Conservation (phyloP, 805 yeast species). For the Ascoidea asiatica region DNA sequence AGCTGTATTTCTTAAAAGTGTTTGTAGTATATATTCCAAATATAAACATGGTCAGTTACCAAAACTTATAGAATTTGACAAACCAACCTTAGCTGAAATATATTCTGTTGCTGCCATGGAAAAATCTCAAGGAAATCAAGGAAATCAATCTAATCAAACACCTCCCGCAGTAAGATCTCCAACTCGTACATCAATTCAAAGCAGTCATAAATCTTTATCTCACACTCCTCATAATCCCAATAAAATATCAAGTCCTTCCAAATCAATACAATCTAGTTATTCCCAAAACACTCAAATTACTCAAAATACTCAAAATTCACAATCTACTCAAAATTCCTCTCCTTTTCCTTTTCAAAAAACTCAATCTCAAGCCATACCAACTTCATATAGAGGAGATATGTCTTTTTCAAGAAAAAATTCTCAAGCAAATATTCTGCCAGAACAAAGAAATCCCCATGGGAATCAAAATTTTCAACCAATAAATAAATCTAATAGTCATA, state of each 20-base stretch:
- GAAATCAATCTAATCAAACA: conserved; percentile 3
- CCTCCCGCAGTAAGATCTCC: too few relatives aligned
- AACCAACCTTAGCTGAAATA: conserved; percentile 17
- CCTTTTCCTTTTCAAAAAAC: too few relatives aligned
- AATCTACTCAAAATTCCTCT: too few relatives aligned
- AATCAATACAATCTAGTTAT: conserved; percentile 1
- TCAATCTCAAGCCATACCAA: neutral
- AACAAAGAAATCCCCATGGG: neutral
- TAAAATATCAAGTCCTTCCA: neutral
- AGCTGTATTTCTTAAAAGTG: conserved; percentile 38
- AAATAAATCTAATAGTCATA: neutral
- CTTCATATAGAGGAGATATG: too few relatives aligned
- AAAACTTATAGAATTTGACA: conserved; percentile 36
- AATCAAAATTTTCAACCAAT: neutral
- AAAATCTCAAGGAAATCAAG: conserved; percentile 6
- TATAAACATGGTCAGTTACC: conserved; percentile 46
- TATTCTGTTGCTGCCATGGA: conserved; percentile 8
- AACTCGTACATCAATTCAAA: neutral
- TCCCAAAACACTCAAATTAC: neutral
- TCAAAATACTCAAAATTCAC: too few relatives aligned
- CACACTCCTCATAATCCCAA: neutral
- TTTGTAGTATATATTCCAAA: conserved; percentile 38
- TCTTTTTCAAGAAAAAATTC: neutral
- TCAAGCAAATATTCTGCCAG: neutral
- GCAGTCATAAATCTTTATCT: neutral